phyloP scores from a whole-genome alignment of 2,329 filamentous ascomycete species.

The Fusarium dimerum region DNA sequence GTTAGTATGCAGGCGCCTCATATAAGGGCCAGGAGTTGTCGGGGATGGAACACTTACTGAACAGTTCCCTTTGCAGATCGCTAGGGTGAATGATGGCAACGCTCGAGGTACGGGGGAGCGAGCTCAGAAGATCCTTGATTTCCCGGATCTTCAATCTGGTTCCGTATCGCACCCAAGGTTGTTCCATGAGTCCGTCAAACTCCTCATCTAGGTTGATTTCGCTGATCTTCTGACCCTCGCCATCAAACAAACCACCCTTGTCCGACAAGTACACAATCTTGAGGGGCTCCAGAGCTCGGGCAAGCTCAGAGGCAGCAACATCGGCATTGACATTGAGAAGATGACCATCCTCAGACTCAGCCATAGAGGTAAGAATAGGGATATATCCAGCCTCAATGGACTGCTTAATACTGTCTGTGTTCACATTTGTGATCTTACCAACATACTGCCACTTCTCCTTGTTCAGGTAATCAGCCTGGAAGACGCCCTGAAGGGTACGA shows the following conservation, averaged over 20 bases:
- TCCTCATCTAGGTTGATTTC: conserved; percentile 97
- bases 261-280: conserved; percentile 99
- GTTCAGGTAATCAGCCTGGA: conserved; percentile 91
- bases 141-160: conserved; percentile 97
- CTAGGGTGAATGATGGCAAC: conserved; percentile 97
- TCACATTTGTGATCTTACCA: conserved; percentile 91
- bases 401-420: conserved; percentile 85
- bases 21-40: too few relatives aligned
- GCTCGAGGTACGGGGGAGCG: conserved; percentile 86
- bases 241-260: conserved; percentile 94
- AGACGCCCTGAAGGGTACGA: conserved; percentile 86
- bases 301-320: conserved; percentile 91
- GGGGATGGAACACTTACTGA: conserved; percentile 48
- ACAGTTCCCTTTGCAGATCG: conserved; percentile 93
- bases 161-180: conserved; percentile 93
- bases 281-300: conserved; percentile 82
- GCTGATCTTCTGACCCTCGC: conserved; percentile 91
- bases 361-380: conserved; percentile 94
- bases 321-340: conserved; percentile 98
- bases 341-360: conserved; percentile 87
- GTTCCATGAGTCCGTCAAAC: conserved; percentile 87
- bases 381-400: conserved; percentile 90
- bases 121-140: conserved; percentile 89
- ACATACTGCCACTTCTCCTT: conserved; percentile 96
- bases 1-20: too few relatives aligned